Conservation (phyloP, 2,329 filamentous ascomycete genomes). For the Drechmeria coniospora region DNA sequence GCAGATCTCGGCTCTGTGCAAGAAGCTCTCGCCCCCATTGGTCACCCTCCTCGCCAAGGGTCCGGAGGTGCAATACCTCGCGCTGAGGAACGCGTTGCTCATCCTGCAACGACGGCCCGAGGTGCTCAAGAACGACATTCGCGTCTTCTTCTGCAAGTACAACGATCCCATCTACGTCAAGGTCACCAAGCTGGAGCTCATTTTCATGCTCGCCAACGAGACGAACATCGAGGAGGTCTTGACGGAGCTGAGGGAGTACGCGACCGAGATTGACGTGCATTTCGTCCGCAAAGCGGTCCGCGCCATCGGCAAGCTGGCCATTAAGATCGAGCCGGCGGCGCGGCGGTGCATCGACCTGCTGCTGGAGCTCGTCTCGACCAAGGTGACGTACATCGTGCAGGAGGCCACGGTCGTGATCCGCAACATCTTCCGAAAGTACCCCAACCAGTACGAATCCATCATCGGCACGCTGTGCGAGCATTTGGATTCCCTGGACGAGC, state of each 20-base stretch:
- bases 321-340: constrained; percentile 94
- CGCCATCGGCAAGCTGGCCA: constrained; percentile 92
- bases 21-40: constrained; percentile 85
- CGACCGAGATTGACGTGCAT: constrained; percentile 95
- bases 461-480: constrained; percentile 93
- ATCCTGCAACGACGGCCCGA: constrained; percentile 89
- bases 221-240: constrained; percentile 91
- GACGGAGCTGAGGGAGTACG: constrained; percentile 88
- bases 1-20: constrained; percentile 71
- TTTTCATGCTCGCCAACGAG: constrained; percentile 96
- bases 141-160: constrained; percentile 99
- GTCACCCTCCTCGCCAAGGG: constrained; percentile 93
- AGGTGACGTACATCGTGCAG: constrained; percentile 96
- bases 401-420: constrained; percentile 97
- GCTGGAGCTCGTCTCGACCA: constrained; percentile 88
- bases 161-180: constrained; percentile 99
- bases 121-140: constrained; percentile 87
- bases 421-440: constrained; percentile 98
- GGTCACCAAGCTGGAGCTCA: constrained; percentile 94
- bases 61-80: constrained; percentile 95
- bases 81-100: constrained; percentile 79
- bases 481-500: constrained; percentile 89
- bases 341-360: constrained; percentile 83
- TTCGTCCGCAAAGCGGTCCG: constrained; percentile 96
- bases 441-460: constrained; percentile 96